Conservation (phyloP, 495 filamentous ascomycete genomes). For the Aspergillus sclerotioniger region DNA sequence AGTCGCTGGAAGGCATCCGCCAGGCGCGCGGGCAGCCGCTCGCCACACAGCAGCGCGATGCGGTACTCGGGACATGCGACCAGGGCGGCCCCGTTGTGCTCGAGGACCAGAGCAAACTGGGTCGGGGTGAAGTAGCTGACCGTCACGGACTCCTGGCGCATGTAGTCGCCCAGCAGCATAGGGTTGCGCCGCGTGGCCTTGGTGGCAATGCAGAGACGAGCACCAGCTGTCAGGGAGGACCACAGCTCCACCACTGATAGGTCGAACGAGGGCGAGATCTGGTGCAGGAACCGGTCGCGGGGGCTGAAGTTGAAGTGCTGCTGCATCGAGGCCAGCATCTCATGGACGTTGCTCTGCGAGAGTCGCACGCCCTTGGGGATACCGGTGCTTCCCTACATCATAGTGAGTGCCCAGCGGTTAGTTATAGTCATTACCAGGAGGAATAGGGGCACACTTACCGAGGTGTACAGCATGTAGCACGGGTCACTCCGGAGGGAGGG, state of each 20-base stretch:
- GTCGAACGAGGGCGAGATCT: constrained; percentile 34
- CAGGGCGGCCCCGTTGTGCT: constrained; percentile 18
- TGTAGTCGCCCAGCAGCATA: constrained; percentile 21
- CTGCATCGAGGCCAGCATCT: constrained; percentile 24
- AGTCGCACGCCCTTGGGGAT: constrained; percentile 27
- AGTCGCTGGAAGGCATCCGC: constrained; percentile 22
- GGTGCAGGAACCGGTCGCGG: constrained; percentile 28
- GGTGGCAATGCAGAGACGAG: constrained; percentile 23
- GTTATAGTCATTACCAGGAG: not conserved
- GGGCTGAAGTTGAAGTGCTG: constrained; percentile 21
- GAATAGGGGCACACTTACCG: not conserved
- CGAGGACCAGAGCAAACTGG: constrained; percentile 30
- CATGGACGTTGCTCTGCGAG: constrained; percentile 25
- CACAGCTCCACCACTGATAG: constrained; percentile 35
- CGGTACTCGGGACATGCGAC: constrained; percentile 13
- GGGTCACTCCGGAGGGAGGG: too few relatives aligned
- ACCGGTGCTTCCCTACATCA: constrained; percentile 10
- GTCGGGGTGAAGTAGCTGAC: constrained; percentile 29
- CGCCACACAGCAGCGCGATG: constrained; percentile 22
- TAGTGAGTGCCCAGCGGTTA: too few relatives aligned
- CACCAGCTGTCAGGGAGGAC: constrained; percentile 26
- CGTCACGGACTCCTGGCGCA: constrained; percentile 20
- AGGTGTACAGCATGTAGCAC: not conserved
- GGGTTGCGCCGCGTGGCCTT: constrained; percentile 25
- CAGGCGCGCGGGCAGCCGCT: constrained; percentile 23